Conservation (phyloP, 768 basidiomycete genomes). For the Agaricus blazei region DNA sequence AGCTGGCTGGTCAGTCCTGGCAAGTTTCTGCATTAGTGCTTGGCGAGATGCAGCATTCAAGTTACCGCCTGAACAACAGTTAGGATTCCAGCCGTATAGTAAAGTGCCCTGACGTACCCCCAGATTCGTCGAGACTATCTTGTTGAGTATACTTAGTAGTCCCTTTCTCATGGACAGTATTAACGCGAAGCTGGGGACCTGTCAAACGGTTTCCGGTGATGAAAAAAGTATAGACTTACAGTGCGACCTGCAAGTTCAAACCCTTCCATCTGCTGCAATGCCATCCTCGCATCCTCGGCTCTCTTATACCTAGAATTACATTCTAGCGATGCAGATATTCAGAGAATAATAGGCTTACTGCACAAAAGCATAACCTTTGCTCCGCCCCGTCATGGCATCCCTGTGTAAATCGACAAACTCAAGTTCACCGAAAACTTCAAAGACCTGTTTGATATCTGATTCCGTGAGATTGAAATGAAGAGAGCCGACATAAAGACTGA, state of each 20-base stretch:
- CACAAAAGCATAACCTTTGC: conserved; percentile 97
- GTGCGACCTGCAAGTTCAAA: conserved; percentile 96
- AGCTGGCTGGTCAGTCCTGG: conserved; percentile 76
- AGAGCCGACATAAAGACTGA: conserved; percentile 92
- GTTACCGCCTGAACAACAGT: conserved; percentile 73
- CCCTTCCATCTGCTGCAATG: conserved; percentile 97
- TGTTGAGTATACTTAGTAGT: conserved; percentile 68
- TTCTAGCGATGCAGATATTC: background rate
- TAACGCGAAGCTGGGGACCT: conserved; percentile 65
- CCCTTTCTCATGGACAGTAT: conserved; percentile 91
- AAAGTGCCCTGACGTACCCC: conserved; percentile 46
- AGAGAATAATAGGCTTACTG: conserved; percentile 54
- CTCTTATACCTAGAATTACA: conserved; percentile 65
- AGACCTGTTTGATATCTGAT: conserved; percentile 97
- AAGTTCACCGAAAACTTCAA: conserved; percentile 96
- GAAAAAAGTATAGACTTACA: conserved; percentile 38
- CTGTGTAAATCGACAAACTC: conserved; percentile 98
- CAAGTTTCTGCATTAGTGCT: conserved; percentile 99
- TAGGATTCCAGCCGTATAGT: background rate
- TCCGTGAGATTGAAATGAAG: conserved; percentile 96
- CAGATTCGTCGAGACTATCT: conserved; percentile 84
- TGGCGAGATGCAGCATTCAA: conserved; percentile 97
- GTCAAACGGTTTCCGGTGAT: background rate
- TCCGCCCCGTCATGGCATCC: conserved; percentile 90
- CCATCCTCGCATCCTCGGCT: conserved; percentile 93